A percentile compares a stretch with the other conserved stretches of the same genome.
These are phyloP conservation scores for Oryza officinalis DNA, from an alignment of 176 grass and related monocot genomes.

Conservation along the genomic window DNA sequence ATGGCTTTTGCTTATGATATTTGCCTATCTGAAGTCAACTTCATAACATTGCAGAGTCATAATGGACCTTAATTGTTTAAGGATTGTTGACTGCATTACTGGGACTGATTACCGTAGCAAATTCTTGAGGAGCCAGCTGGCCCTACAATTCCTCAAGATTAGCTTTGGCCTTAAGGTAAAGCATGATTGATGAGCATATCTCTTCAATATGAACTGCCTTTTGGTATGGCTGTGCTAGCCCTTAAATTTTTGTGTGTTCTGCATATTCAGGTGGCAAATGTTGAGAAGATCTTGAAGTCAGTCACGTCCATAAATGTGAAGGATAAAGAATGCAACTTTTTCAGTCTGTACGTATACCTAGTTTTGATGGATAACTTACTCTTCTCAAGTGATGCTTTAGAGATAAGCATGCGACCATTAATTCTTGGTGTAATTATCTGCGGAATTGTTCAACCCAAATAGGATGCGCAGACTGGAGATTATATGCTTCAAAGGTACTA, in stretches of 20 bases:
- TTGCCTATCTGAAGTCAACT: constrained; percentile 28
- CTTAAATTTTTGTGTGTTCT: background rate
- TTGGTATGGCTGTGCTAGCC: constrained; percentile 13
- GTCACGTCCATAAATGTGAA: constrained; percentile 71
- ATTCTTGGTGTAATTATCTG: constrained; percentile 68
- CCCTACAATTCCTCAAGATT: constrained; percentile 75
- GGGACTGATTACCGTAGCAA: constrained; percentile 55
- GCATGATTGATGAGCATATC: background rate
- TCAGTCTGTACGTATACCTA: constrained; percentile 61
- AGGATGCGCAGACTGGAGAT: constrained; percentile 73
- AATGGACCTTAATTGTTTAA: constrained; percentile 82
- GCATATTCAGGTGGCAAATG: constrained; percentile 48
- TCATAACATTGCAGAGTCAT: constrained; percentile 55
- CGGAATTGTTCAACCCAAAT: constrained; percentile 81
- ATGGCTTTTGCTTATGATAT: background rate
- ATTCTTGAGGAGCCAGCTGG: constrained; percentile 69
- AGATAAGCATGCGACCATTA: constrained; percentile 43
- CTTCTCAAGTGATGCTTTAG: constrained; percentile 52
- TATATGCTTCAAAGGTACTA: constrained; percentile 77
- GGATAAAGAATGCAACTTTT: constrained; percentile 68
- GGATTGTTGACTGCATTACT: constrained; percentile 69
- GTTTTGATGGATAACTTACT: constrained; percentile 79
- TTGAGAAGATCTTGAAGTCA: constrained; percentile 59
- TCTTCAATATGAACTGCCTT: constrained; percentile 19
- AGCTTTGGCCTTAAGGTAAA: constrained; percentile 69